Evolutionary conservation across 352 stramenopile genomes (phyloP), one percentile per base, ranked within the genome.

Genomic region (Pythium diclinum): DNA sequence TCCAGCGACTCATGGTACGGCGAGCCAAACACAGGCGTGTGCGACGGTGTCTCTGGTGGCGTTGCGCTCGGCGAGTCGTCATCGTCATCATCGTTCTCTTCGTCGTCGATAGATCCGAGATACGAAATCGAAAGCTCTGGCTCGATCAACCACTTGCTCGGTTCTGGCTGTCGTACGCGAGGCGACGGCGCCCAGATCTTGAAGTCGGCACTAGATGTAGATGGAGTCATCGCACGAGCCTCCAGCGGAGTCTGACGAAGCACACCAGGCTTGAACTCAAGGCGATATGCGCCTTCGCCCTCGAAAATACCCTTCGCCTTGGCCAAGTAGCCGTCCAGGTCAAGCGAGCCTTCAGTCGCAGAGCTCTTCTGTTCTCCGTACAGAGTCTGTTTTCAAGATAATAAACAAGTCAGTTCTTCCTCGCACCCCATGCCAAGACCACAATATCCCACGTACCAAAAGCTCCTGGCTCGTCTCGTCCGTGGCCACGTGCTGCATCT

Each of bases 161-260:
- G 68, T 66, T 94, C 85, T 11, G 78, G 81, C 19, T 77, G 73
- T 36, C 80, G 87, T 6, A 92, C 76, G 23, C 87, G 82, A 32
- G 87, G 87, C 7, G 87, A 95, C 10, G 87, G 87, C 0, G 84
- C 85, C 87, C 87, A 95, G 49, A 94, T 91, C 69, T 93, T 92
- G 51, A 74, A 71, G 44, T 71, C 68, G 33, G 78, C 75, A 44
- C 59, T 67, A 0, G 63, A 72, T 3, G 60, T 61, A 23, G 74
- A 74, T 7, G 79, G 76, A 14, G 81, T 89, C 30, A 70, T 71
- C 1, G 67, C 73, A 57, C 73, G 71, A 3, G 79, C 62, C 28
- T 91, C 85, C 21, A 93, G 40, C 28, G 85, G 85, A 0, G 85
- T 95, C 52, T 85, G 85, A 19, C 87, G 83, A 49, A 94, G 38